Evolutionary conservation across 2,329 filamentous ascomycete genomes (phyloP).

Genomic region (Colletotrichum sp.): DNA sequence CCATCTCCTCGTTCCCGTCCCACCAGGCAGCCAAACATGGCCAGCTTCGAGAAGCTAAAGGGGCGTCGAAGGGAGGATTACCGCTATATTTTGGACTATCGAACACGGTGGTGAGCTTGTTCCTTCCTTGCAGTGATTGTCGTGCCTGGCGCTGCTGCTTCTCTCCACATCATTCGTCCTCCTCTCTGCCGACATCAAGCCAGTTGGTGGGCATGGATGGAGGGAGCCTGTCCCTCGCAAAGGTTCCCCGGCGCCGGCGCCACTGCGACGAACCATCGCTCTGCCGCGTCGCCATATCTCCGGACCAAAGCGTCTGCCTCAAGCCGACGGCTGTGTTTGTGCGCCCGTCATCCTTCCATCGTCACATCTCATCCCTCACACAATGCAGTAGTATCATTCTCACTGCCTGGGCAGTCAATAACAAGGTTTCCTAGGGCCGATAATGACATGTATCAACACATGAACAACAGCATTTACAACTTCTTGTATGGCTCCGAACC

Average conservation of each 20-base stretch:
- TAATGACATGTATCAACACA: conserved; percentile 94
- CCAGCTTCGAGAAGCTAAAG: conserved; percentile 50
- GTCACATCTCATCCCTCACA: conserved; percentile 8
- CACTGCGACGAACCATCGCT: not conserved
- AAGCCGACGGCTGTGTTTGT: not conserved
- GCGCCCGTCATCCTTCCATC: not conserved
- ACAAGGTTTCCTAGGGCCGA: conserved; percentile 67
- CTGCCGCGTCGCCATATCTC: not conserved
- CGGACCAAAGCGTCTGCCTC: not conserved
- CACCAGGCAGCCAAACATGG: conserved; percentile 19
- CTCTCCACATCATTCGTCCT: not conserved
- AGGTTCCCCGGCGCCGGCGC: not conserved
- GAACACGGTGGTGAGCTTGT: conserved; percentile 76
- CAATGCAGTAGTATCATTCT: not conserved
- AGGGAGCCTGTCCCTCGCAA: not conserved
- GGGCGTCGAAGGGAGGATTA: conserved; percentile 74
- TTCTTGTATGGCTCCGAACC: conserved; percentile 60
- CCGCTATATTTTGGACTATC: conserved; percentile 78
- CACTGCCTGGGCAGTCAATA: not conserved
- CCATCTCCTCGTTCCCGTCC: conserved; percentile 10
- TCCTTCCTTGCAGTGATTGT: not conserved
- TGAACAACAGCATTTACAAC: conserved; percentile 91
- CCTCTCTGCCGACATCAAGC: not conserved
- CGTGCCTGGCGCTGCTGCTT: not conserved
- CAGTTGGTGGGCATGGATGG: not conserved